Evolutionary conservation across 139 green algal species (phyloP), one percentile per base, ranked within the genome.

Genomic region (Nannochloris sp.): DNA sequence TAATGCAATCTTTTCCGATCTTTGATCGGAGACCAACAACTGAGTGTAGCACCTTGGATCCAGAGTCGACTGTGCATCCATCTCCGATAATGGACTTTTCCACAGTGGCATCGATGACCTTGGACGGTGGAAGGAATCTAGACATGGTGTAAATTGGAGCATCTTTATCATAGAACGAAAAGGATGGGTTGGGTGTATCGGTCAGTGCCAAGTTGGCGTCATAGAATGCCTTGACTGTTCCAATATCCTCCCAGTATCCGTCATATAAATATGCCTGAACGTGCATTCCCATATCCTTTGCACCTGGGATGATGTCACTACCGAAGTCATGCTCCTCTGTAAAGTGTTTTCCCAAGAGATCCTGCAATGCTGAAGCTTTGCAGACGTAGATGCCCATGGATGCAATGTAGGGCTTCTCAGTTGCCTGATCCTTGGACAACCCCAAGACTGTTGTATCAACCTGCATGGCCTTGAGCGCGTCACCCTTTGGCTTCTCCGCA

Each of bases 331-430:
- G 85, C 25, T 82, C 78, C 23, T 85, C 55, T 44, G 79, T 84
- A 66, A 87, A 91, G 62, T 82, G 58, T 4, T 79, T 59, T 17
- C 28, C 53, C 14, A 89, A 70, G 33, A 88, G 65, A 14, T 82
- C 46, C 20, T 23, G 56, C 2, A 59, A 83, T 26, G 63, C 76
- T 8, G 62, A 65, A 12, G 86, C 87, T 58, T 86, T 91, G 73
- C 87, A 86, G 31, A 95, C 87, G 69, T 98, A 98, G 83, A 99
- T 99, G 65, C 93, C 93, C 93, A 99, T 99, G 70, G 84, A 95
- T n/a, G 93, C 93, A 70, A 98, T 98, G 87, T 95, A 98, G 10
- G 93, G 93, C 83, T 92, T 85, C 48, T 82, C 63, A 66, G 81
- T 72, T 13, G 93, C 93, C 49, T 85, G 85, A 76, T 87, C 81